Evolutionary conservation across 371 early-diverging fungal genomes (phyloP).

Genomic region (Apophysomyces elegans): DNA sequence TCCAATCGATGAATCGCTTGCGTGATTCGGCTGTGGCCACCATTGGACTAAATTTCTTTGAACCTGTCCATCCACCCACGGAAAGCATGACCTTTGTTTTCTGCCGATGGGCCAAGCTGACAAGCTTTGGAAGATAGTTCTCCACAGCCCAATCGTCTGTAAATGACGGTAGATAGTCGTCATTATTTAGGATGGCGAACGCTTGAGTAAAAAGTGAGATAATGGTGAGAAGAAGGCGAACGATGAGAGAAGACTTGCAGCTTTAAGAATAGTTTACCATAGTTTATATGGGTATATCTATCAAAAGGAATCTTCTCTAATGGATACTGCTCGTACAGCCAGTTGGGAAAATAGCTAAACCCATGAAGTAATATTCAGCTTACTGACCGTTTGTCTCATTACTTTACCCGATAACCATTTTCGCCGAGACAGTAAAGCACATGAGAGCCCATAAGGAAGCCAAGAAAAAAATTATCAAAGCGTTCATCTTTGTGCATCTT

Average conservation of each 20-base stretch:
- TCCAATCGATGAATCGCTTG: slow-evolving; percentile 61
- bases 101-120: slow-evolving; percentile 53
- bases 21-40: slow-evolving; percentile 45
- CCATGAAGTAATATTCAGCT: slow-evolving; percentile 19
- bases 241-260: not conserved
- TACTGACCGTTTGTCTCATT: not conserved
- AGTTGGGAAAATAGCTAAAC: slow-evolving; percentile 62
- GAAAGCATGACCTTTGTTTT: slow-evolving; percentile 72
- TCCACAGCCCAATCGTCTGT: slow-evolving; percentile 54
- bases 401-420: slow-evolving; percentile 42
- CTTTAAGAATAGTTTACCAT: slow-evolving; percentile 42
- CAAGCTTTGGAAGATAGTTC: slow-evolving; percentile 44
- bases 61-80: slow-evolving; percentile 84
- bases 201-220: slow-evolving; percentile 24
- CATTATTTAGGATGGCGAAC: slow-evolving; percentile 43
- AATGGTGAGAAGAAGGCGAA: too few relatives aligned
- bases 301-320: slow-evolving; percentile 45
- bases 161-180: slow-evolving; percentile 44
- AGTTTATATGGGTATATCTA: slow-evolving; percentile 69
- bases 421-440: not conserved
- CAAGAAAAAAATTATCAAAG: not conserved
- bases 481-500: not conserved
- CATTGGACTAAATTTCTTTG: slow-evolving; percentile 65
- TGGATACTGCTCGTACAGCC: slow-evolving; percentile 59
- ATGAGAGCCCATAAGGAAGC: not conserved